Conservation (phyloP, 192 early-diverging fungal genomes). For the Backusella psychrophila region DNA sequence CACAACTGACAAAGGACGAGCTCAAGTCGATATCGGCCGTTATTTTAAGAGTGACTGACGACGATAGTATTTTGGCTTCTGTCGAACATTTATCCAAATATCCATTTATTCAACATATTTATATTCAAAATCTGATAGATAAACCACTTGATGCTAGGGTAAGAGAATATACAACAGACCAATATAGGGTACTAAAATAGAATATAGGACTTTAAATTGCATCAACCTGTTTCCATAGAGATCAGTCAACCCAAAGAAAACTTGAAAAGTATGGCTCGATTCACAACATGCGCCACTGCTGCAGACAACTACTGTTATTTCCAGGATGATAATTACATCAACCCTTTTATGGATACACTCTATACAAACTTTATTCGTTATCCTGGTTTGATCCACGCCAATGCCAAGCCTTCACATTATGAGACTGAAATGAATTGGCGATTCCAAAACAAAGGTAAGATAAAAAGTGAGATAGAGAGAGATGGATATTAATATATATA, state of each 20-base stretch:
- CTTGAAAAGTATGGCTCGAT: conserved; percentile 51
- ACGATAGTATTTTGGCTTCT: conserved; percentile 35
- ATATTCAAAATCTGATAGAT: conserved; percentile 46
- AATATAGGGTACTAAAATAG: neutral
- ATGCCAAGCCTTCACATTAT: conserved; percentile 46
- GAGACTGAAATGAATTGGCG: conserved; percentile 51
- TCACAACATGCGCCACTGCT: conserved; percentile 51
- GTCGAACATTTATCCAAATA: conserved; percentile 49
- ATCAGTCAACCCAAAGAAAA: conserved; percentile 48
- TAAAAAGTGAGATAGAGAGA: neutral
- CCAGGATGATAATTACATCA: conserved; percentile 53
- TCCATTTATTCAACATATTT: conserved; percentile 54
- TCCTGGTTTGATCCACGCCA: conserved; percentile 54
- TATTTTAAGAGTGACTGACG: conserved; percentile 29
- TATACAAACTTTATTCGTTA: conserved; percentile 56
- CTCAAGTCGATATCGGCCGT: conserved; percentile 46
- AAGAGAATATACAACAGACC: neutral
- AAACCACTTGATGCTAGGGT: conserved; percentile 10
- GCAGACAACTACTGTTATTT: conserved; percentile 54
- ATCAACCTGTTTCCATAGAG: conserved; percentile 18
- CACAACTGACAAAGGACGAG: conserved; percentile 8
- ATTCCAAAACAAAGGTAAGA: conserved; percentile 49
- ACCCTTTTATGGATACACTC: conserved; percentile 51
- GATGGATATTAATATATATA: neutral
- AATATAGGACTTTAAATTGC: conserved; percentile 30